These are phyloP conservation scores for Globisporangium okanoganense DNA, from an alignment of 352 stramenopile genomes.

Conservation along the genomic window DNA sequence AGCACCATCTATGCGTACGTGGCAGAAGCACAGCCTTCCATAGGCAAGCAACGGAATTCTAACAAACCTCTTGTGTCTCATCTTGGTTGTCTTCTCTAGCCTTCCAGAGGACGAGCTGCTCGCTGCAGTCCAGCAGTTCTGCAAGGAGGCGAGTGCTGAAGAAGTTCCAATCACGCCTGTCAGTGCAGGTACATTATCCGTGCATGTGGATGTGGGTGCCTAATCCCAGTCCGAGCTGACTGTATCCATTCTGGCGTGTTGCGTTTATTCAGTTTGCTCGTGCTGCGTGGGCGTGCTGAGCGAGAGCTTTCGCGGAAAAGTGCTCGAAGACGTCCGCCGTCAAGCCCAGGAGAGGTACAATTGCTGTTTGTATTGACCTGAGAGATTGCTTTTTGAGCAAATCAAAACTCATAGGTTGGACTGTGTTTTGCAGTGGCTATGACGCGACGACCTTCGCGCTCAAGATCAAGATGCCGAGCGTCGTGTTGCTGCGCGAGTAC, in stretches of 20 bases:
- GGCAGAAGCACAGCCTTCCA: not conserved
- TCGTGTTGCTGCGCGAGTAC: constrained; percentile 76
- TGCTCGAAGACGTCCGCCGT: constrained; percentile 39
- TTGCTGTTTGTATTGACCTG: constrained; percentile 1
- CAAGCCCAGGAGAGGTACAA: constrained; percentile 29
- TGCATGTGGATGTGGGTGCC: not conserved
- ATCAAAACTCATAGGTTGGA: not conserved
- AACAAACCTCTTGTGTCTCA: not conserved
- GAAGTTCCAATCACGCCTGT: not conserved
- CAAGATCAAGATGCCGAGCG: constrained; percentile 78
- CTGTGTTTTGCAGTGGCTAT: constrained; percentile 33
- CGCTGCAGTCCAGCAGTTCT: constrained; percentile 12
- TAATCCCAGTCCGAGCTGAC: not conserved
- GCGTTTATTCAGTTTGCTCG: constrained; percentile 36
- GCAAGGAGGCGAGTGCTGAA: not conserved
- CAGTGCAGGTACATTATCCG: constrained; percentile 1
- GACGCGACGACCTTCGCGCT: constrained; percentile 68
- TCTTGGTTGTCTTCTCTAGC: not conserved
- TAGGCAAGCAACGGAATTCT: not conserved
- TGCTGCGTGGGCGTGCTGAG: constrained; percentile 72
- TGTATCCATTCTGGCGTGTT: constrained; percentile 1
- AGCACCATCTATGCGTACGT: constrained; percentile 52
- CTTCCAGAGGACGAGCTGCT: constrained; percentile 28
- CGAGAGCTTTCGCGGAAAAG: constrained; percentile 33
- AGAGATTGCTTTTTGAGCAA: not conserved